Base-by-base conservation (phyloP, 2,329 filamentous ascomycete species). In the Lomentospora prolificans region DNA sequence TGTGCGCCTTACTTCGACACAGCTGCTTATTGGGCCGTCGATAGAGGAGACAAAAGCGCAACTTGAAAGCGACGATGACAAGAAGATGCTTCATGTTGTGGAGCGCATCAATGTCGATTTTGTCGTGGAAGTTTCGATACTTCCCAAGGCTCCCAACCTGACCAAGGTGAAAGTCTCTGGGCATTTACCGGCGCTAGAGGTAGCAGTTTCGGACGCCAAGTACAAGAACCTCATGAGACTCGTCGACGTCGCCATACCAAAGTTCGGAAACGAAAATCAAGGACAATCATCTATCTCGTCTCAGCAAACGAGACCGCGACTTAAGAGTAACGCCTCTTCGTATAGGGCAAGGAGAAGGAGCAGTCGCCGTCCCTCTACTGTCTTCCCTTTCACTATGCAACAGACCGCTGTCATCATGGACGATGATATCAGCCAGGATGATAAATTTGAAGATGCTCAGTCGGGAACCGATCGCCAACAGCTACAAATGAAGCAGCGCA, bases 41-140 rank as follows among this genome's bases (percentile, higher is more conserved):
- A 89, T 99, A 51, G 86, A 95, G 55, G 88, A 89, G 61, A 94
- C 95, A 0, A 94, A 92, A 66, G 79, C 84, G 3, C 90, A 96
- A 62, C 76, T 99, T 3, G 79, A 80, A 10, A 77, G 83, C 27
- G 80, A 82, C 59, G 81, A 86, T 25, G 81, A 86, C 5, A 76
- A 79, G 1, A 86, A 85, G 57, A 85, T 85, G 60, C 79, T 95
- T 61, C 92, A 97, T 66, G 84, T 99, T 55, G 89, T 99, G 33
- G 92, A 99, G 68, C 85, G 89, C 61, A 99, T 99, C 74, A 99
- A 96, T 62, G 88, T 99, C 63, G 89, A 97, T 67, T 97, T 99
- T 67, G 84, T 90, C 9, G 83, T 99, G n/a, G 91, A 96, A 67
- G 86, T 88, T 19, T 99, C 91, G 6, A 99, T 99, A 62, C 75